Percentiles rank a stretch among this genome's conserved stretches.
Conservation (phyloP, 768 basidiomycete species). For the Trametes meyenii region DNA sequence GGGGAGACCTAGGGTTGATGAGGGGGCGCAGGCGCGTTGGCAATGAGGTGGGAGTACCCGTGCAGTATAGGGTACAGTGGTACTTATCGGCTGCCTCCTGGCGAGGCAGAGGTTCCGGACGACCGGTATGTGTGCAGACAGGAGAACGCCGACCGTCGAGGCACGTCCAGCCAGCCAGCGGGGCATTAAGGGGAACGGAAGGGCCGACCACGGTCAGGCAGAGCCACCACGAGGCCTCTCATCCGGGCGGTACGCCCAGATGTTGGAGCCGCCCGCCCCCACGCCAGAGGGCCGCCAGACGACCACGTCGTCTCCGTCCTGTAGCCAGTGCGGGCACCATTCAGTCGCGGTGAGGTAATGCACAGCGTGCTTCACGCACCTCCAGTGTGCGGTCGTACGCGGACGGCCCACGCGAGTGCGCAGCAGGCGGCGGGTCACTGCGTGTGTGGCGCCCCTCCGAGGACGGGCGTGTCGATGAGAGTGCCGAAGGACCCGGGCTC, state of each 20-base stretch:
- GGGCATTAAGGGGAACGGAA: constrained; percentile 1
- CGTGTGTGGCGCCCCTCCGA: constrained; percentile 12
- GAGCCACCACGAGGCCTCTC: constrained; percentile 23
- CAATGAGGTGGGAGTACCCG: neutral
- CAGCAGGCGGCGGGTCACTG: constrained; percentile 15
- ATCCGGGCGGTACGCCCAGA: constrained; percentile 24
- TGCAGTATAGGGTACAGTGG: neutral
- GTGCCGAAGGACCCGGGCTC: constrained; percentile 14
- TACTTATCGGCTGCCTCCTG: neutral
- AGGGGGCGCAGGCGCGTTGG: neutral
- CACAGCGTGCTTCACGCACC: constrained; percentile 14
- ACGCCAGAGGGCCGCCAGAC: constrained; percentile 12
- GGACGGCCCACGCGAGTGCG: constrained; percentile 18
- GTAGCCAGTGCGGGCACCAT: constrained; percentile 12
- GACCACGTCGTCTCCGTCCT: constrained; percentile 25
- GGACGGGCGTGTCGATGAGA: constrained; percentile 17
- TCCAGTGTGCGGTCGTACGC: constrained; percentile 22
- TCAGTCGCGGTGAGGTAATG: constrained; percentile 16
- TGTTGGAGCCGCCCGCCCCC: constrained; percentile 9
- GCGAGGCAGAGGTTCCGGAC: neutral
- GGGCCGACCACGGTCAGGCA: neutral
- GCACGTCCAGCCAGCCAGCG: constrained; percentile 15
- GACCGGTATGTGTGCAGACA: constrained; percentile 1
- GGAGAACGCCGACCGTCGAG: constrained; percentile 17
- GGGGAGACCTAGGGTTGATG: neutral